Base-by-base conservation (phyloP, 306 rosid genomes). In the Hylodesmum podocarpum region DNA sequence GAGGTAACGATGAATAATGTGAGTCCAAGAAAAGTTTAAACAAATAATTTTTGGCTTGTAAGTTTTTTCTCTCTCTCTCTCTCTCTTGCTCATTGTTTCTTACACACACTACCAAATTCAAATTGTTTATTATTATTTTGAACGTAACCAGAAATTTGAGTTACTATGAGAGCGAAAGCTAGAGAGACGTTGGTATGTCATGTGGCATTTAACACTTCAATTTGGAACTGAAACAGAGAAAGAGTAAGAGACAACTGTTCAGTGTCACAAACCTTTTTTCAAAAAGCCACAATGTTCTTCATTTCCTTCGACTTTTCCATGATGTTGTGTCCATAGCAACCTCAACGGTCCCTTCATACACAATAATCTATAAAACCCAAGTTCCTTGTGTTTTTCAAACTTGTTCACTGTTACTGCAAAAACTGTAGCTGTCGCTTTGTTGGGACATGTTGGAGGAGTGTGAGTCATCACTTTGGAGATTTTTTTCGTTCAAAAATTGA, bases 141-240 rank as follows among this genome's bases (percentile, higher is more conserved):
- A 80, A 68, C 71, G 2, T 74, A 66, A 40, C 44, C 50, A 49
- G 22, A 76, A 76, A 76, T 50, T 76, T 76, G 80, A 64, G 66
- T 76, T 64, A 3, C 16, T 24, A 5, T 16, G 37, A 64, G 64
- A 76, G 78, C 70, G 63, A 78, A 78, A 78, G 50, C 22, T 49
- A 77, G 34, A 82, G 82, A 77, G 86, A 82, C 86, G 86, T 82
- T 82, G 70, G 36, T 29, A 33, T 54, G 63, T 34, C 79, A 77
- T 57, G 79, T 72, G 76, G 62, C 76, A 36, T 29, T 70, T 25
- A 37, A 70, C 44, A 75, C 82, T 70, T 57, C 43, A 61, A 34
- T 64, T 50, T 57, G 55, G 69, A 73, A 28, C 12, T 49, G 41
- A 4, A 41, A 76, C 10, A 19, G 53, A 55, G n/a, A 21, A 1